A percentile compares a stretch with the other conserved stretches of the same genome.
phyloP scores from a whole-genome alignment of 1,284 basidiomycete genomes.

The Papiliotrema fonsecae region DNA sequence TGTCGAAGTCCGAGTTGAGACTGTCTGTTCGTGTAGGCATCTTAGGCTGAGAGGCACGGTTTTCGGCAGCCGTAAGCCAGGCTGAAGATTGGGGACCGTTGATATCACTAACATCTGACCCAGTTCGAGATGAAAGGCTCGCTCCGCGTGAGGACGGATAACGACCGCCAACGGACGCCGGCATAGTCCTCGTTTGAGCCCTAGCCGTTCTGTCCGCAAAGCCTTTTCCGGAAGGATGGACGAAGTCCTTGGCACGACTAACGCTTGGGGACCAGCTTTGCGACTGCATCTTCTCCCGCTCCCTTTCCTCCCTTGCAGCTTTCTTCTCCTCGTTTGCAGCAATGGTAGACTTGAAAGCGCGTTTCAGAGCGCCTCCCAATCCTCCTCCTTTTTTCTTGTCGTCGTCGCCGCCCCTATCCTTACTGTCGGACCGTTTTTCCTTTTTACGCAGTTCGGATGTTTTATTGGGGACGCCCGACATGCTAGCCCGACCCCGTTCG shows the following conservation, averaged over 20 bases:
- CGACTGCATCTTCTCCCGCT: conserved; percentile 30
- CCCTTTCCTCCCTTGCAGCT: conserved; percentile 28
- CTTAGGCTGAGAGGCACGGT: not conserved
- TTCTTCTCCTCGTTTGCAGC: conserved; percentile 35
- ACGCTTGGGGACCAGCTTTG: conserved; percentile 28
- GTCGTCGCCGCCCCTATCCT: conserved; percentile 16
- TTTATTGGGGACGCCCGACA: not conserved
- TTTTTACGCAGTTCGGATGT: not conserved
- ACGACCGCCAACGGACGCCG: not conserved
- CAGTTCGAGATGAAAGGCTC: not conserved
- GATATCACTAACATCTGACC: not conserved
- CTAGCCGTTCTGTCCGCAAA: not conserved
- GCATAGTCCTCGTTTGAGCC: not conserved
- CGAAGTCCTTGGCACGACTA: conserved; percentile 5
- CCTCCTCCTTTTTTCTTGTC: conserved; percentile 22
- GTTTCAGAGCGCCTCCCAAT: conserved; percentile 34
- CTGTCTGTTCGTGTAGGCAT: not conserved
- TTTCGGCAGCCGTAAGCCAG: not conserved
- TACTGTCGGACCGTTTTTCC: conserved; percentile 9
- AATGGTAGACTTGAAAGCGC: conserved; percentile 31
- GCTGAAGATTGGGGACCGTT: not conserved
- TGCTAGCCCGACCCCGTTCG: conserved; percentile 1
- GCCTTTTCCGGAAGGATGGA: conserved; percentile 13
- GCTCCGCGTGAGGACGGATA: no score
- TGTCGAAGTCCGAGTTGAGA: not conserved